Conservation (phyloP, 75 land plant genomes). For the Isoetes taiwanensis region DNA sequence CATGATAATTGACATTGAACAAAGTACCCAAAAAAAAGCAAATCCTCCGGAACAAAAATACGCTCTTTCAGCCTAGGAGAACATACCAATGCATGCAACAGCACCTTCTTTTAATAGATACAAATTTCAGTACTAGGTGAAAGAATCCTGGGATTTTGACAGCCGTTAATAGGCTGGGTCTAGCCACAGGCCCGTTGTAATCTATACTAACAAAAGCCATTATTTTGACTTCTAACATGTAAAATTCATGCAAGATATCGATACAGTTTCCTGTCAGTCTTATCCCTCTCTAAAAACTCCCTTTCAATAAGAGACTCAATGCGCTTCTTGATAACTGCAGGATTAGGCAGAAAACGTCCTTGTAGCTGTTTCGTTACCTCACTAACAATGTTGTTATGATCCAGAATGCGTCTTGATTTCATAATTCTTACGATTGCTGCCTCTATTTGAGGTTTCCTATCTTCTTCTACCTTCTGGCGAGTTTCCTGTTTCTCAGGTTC, state of each 20-base stretch:
- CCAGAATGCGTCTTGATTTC: conserved; percentile 78
- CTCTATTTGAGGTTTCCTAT: conserved; percentile 94
- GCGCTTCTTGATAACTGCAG: conserved; percentile 85
- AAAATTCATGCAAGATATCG: conserved; percentile 93
- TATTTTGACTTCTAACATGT: too few relatives aligned
- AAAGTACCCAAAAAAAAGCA: too few relatives aligned
- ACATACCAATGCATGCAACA: too few relatives aligned
- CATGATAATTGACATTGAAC: too few relatives aligned
- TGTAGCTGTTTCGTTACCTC: conserved; percentile 95
- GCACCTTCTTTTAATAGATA: too few relatives aligned
- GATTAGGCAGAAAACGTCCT: conserved; percentile 78
- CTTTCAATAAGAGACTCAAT: conserved; percentile 93
- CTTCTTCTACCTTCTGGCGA: conserved; percentile 93
- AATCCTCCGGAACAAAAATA: too few relatives aligned
- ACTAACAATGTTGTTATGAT: conserved; percentile 80
- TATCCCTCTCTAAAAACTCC: conserved; percentile 90
- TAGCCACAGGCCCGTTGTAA: too few relatives aligned
- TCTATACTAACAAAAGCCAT: too few relatives aligned
- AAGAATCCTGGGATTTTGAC: too few relatives aligned
- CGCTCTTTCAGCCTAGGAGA: too few relatives aligned
- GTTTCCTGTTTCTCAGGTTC: conserved; percentile 96
- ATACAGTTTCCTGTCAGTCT: conserved; percentile 69
- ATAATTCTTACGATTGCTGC: conserved; percentile 97
- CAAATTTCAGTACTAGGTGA: too few relatives aligned
- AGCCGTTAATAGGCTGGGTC: too few relatives aligned